Evolutionary conservation across 768 basidiomycete species (phyloP), one percentile per base, ranked within the genome.

Genomic region (Mycena leptocephala): DNA sequence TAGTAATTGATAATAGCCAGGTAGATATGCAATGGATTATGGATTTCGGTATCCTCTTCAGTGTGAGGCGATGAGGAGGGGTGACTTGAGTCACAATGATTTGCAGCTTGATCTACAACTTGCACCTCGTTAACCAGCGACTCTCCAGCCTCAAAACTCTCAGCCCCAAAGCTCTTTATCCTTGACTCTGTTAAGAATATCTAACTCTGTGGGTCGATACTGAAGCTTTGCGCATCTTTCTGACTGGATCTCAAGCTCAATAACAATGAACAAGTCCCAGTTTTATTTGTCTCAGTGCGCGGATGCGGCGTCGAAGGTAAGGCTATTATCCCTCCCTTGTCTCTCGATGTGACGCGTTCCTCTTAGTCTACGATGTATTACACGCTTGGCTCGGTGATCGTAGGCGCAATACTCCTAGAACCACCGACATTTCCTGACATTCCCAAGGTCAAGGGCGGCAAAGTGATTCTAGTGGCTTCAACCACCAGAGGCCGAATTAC

Each of bases 401-500:
- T 82, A 32, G 7, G 71, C 18, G 1, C 20, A 24, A 22, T 56
- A 8, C 33, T 20, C 41, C 8, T 3, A n/a, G 2, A 14, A 1
- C 41, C n/a, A 22, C 14, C 22, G 4, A 39, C 41, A 35, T 26
- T 30, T 55, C 56, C 14, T 35, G 11, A n/a, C n/a, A 59, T 56
- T 51, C 32, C 11, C 7, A 14, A 78, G 76, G 89, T 90, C 77
- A 92, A 92, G 79, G 90, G 90, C 41, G 91, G 91, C 56, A 91
- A 92, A 77, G 53, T 91, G 67, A 85, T 91, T 89, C 89, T 9
- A 85, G 85, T 10, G 90, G 90, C 18, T 87, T 88, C 75, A 92
- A 92, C 77, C 91, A 92, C 77, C 88, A 89, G 78, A 85, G 90
- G 43, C 85, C 90, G 30, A 88, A 89, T 72, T 91, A 91, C 79